Conservation (phyloP, 352 stramenopile genomes). For the Pythium myriotylum region DNA sequence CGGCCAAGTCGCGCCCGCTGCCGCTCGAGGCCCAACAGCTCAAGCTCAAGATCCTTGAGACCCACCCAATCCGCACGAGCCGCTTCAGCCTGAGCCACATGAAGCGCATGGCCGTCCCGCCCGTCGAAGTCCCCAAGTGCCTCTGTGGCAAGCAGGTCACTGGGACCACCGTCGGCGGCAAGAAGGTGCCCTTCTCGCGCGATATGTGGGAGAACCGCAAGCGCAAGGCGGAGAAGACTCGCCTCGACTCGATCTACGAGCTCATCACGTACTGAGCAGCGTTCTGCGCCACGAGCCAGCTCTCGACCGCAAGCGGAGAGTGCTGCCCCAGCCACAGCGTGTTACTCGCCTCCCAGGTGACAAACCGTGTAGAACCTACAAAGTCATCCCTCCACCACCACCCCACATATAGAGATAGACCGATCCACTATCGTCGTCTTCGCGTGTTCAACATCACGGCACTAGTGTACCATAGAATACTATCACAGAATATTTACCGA, state of each 20-base stretch:
- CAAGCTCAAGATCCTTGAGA: constrained; percentile 58
- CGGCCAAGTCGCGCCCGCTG: constrained; percentile 32
- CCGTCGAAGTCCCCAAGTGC: constrained; percentile 53
- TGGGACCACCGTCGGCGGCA: constrained; percentile 50
- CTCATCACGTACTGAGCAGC: constrained; percentile 26
- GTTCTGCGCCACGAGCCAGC: neutral
- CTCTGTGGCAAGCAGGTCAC: constrained; percentile 46
- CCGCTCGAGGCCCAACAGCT: constrained; percentile 52
- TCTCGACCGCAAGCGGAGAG: neutral
- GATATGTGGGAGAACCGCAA: constrained; percentile 76
- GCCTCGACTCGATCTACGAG: constrained; percentile 34
- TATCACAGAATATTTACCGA: too few relatives aligned
- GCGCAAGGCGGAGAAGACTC: constrained; percentile 33
- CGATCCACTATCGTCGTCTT: too few relatives aligned
- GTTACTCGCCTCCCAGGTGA: too few relatives aligned
- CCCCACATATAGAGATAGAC: too few relatives aligned
- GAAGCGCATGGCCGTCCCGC: constrained; percentile 58
- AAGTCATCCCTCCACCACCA: too few relatives aligned
- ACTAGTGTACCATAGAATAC: too few relatives aligned
- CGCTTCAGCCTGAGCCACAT: constrained; percentile 68
- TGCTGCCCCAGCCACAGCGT: neutral
- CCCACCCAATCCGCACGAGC: constrained; percentile 41
- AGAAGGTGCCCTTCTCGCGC: constrained; percentile 64
- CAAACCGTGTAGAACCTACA: too few relatives aligned
- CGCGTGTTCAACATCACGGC: too few relatives aligned